phyloP scores from a whole-genome alignment of 306 rosid genomes.

The Spatholobus suberectus region DNA sequence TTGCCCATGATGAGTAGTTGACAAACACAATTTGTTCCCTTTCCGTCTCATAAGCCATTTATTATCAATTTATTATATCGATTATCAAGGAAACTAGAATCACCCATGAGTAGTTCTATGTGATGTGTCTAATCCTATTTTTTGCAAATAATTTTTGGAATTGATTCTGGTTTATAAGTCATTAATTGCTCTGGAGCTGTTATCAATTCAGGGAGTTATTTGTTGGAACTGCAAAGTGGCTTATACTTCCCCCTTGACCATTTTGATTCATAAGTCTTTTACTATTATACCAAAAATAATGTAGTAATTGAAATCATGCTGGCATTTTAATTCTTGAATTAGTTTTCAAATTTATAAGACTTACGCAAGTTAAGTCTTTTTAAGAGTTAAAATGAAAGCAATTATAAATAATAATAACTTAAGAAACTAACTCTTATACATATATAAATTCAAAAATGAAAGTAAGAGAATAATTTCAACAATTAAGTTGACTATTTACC shows the following conservation, averaged over 20 bases:
- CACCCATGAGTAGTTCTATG: too few relatives aligned
- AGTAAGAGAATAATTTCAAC: background rate
- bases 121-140: slow-evolving; percentile 2
- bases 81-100: background rate
- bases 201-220: background rate
- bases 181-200: background rate
- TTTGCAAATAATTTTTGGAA: background rate
- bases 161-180: background rate
- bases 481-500: background rate
- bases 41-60: background rate
- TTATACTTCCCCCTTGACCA: background rate
- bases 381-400: too few relatives aligned
- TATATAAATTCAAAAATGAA: too few relatives aligned
- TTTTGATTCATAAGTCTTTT: background rate
- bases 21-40: background rate
- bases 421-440: too few relatives aligned
- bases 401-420: too few relatives aligned
- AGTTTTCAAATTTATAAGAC: too few relatives aligned
- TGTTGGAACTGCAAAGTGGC: background rate
- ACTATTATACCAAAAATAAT: background rate
- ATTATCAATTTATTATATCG: background rate
- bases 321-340: background rate
- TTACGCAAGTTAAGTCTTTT: too few relatives aligned
- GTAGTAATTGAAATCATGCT: background rate
- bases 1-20: slow-evolving; percentile 62